Evolutionary conservation across 306 rosid species (phyloP).

Genomic region (Prunus mira): DNA sequence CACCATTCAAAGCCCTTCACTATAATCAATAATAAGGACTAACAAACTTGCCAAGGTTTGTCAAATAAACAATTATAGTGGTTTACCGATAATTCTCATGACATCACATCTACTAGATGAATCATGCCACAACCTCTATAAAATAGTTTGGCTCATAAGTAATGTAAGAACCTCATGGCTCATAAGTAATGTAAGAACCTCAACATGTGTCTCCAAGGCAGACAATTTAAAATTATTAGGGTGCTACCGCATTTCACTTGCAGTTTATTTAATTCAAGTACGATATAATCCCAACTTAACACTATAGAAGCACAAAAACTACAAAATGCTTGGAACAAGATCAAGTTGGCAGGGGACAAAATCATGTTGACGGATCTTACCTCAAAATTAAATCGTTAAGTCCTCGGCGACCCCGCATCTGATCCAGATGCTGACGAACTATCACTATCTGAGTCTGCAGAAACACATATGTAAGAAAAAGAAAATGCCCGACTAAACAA

Average conservation of each 20-base stretch:
- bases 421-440: constrained; percentile 95
- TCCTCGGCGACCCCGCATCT: constrained; percentile 67
- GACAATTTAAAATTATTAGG: neutral
- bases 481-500: constrained; percentile 16
- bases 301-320: neutral
- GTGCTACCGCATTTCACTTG: neutral
- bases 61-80: neutral
- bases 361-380: constrained; percentile 29
- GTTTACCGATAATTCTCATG: neutral
- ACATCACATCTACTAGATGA: neutral
- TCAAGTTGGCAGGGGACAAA: neutral
- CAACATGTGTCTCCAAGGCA: neutral
- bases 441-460: constrained; percentile 91
- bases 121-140: neutral
- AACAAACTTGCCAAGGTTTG: neutral
- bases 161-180: neutral
- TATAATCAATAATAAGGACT: neutral
- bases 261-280: neutral
- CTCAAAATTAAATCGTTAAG: constrained; percentile 46
- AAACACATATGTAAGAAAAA: constrained; percentile 21
- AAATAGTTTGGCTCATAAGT: neutral
- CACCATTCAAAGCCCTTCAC: neutral
- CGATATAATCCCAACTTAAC: neutral
- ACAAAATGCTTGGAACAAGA: neutral
- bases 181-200: neutral